A percentile compares a stretch with the other conserved stretches of the same genome.
Evolutionary conservation across 2,329 filamentous ascomycete species (phyloP).

Genomic region (Paecilomyces fulvus): DNA sequence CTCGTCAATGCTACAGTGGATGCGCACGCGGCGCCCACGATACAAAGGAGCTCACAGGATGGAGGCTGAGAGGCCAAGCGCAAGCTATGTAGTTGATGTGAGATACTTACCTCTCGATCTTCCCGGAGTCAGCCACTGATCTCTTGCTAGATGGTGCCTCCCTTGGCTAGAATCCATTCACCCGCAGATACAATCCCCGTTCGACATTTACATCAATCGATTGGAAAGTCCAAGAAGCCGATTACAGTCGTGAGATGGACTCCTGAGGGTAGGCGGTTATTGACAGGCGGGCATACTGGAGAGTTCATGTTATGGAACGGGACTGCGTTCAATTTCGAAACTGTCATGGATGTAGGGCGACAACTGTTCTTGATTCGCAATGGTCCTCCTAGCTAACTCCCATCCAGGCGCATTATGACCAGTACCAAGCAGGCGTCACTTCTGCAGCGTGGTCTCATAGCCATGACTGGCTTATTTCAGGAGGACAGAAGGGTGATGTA

Average conservation of each 20-base stretch:
- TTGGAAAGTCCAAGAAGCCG: slow-evolving; percentile 96
- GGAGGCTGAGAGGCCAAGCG: slow-evolving; percentile 74
- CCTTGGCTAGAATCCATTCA: slow-evolving; percentile 62
- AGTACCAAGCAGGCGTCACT: slow-evolving; percentile 37
- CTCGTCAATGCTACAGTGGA: slow-evolving; percentile 83
- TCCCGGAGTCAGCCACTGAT: slow-evolving; percentile 1
- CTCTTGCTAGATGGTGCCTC: slow-evolving; percentile 66
- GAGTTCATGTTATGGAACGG: slow-evolving; percentile 99
- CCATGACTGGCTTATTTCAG: slow-evolving; percentile 93
- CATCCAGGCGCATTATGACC: slow-evolving; percentile 62
- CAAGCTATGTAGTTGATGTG: slow-evolving; percentile 85
- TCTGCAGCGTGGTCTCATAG: slow-evolving; percentile 70
- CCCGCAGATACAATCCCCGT: slow-evolving; percentile 83
- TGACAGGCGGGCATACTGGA: slow-evolving; percentile 91
- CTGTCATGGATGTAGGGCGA: slow-evolving; percentile 70
- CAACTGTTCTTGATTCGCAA: background rate
- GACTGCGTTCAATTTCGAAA: slow-evolving; percentile 98
- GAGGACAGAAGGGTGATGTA: slow-evolving; percentile 87
- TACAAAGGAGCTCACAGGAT: slow-evolving; percentile 64
- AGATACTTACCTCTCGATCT: slow-evolving; percentile 26
- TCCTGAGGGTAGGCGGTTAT: slow-evolving; percentile 79
- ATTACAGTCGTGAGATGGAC: slow-evolving; percentile 98
- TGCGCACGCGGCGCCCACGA: slow-evolving; percentile 69
- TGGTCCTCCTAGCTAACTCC: slow-evolving; percentile 8
- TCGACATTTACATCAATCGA: slow-evolving; percentile 94